Evolutionary conservation across 1,284 basidiomycete species (phyloP), one percentile per base, ranked within the genome.

Genomic region (Neotropicomus parvogracilis): DNA sequence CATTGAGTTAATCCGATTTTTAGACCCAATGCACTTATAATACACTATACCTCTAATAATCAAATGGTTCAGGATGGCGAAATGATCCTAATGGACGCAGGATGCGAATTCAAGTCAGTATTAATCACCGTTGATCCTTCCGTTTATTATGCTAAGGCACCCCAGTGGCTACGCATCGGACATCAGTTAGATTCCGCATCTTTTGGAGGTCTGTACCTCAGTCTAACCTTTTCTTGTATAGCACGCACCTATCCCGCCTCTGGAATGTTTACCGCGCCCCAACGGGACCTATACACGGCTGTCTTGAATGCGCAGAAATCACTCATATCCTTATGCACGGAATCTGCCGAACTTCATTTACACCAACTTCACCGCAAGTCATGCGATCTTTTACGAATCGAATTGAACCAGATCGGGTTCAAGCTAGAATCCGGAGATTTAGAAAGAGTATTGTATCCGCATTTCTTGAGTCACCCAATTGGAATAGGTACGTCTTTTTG

Each of bases 21-120:
- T 52, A 91, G 90, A 27, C 78, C 87, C 3, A 95, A 95, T 61
- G 82, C 88, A 3, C 74, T 95, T 2, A 85, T 91, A 29, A 93
- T 97, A 53, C 94, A 97, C 59, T 97, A 97, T 63, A 95, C 92
- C 1, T 78, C 84, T 26, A 97, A 97, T 65, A 85, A 95, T 65
- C 88, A 90, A 50, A 60, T 86, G 26, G 69, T 94, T 7, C 73
- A 77, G 34, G 69, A 80, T 3, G 80, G 75, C n/a, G 91, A 97
- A 57, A 71, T 94, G 54, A 76, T 97, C 6, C 74, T 97, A 8
- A 81, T 97, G 48, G 94, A 97, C 57, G 94, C 93, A 2, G 92
- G 87, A 29, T 92, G 90, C 60, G 92, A 94, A 75, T 86, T 83
- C 67, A 85, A 90, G 83, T 91, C 63, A 52, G 84, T 66, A 40